phyloP scores from a whole-genome alignment of 495 filamentous ascomycete genomes.

The Tetracladium setigerum region DNA sequence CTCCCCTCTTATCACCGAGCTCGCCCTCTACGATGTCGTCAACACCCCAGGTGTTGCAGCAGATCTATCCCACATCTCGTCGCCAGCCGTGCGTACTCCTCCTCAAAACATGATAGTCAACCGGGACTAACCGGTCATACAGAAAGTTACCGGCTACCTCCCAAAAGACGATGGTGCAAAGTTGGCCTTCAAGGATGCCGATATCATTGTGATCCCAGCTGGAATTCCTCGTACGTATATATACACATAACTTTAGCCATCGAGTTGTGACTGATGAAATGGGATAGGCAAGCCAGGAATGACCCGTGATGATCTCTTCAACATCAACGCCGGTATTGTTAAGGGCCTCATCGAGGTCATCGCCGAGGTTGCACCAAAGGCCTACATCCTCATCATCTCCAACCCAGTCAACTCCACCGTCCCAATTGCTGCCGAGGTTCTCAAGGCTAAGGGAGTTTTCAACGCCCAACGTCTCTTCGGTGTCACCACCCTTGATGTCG shows the following conservation, averaged over 20 bases:
- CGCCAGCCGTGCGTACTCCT: slow-evolving; percentile 64
- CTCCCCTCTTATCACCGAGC: slow-evolving; percentile 75
- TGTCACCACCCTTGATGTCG: slow-evolving; percentile 98
- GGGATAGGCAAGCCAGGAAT: slow-evolving; percentile 99
- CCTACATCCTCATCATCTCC: slow-evolving; percentile 94
- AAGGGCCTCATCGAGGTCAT: slow-evolving; percentile 95
- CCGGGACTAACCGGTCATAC: slow-evolving; percentile 24
- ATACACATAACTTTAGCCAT: slow-evolving; percentile 58
- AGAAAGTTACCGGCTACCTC: slow-evolving; percentile 89
- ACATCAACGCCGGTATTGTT: slow-evolving; percentile 99
- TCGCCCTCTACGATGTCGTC: slow-evolving; percentile 91
- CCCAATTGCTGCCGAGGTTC: slow-evolving; percentile 93
- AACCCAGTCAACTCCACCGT: slow-evolving; percentile 99
- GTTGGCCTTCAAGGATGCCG: slow-evolving; percentile 82
- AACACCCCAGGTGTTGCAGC: slow-evolving; percentile 77
- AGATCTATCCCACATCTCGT: slow-evolving; percentile 93
- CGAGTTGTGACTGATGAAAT: slow-evolving; percentile 97
- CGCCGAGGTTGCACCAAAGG: slow-evolving; percentile 81
- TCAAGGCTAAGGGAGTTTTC: slow-evolving; percentile 89
- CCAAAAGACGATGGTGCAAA: slow-evolving; percentile 79
- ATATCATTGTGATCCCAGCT: slow-evolving; percentile 95
- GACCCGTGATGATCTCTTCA: slow-evolving; percentile 99
- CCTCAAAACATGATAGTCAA: not conserved
- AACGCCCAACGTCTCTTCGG: slow-evolving; percentile 98
- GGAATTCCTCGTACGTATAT: slow-evolving; percentile 86